Evolutionary conservation across 2,329 filamentous ascomycete species (phyloP).

Genomic region (Monilinia polystroma): DNA sequence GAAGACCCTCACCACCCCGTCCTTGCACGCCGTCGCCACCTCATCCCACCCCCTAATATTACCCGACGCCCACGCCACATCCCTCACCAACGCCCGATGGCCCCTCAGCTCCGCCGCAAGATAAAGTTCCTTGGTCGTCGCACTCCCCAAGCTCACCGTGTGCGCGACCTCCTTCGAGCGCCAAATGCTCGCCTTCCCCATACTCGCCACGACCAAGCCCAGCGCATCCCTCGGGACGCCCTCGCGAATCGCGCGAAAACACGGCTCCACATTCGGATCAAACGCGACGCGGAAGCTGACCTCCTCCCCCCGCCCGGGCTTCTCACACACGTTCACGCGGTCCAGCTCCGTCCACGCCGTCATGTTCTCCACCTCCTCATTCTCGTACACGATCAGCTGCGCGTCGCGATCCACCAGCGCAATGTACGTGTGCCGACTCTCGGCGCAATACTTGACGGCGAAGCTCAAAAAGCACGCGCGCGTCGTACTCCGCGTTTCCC

Average conservation of each 20-base stretch:
- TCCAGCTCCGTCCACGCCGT: slow-evolving; percentile 74
- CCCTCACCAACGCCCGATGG: slow-evolving; percentile 75
- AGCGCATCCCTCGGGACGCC: slow-evolving; percentile 79
- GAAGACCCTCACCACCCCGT: slow-evolving; percentile 87
- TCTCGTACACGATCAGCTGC: slow-evolving; percentile 76
- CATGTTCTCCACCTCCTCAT: slow-evolving; percentile 78
- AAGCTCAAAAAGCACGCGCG: slow-evolving; percentile 66
- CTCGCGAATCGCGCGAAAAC: slow-evolving; percentile 73
- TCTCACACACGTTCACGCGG: slow-evolving; percentile 69
- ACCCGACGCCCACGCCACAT: slow-evolving; percentile 89
- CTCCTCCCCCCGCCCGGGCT: slow-evolving; percentile 78
- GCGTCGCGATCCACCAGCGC: slow-evolving; percentile 83
- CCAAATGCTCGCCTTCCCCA: slow-evolving; percentile 81
- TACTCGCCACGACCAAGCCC: slow-evolving; percentile 79
- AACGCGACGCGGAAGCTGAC: slow-evolving; percentile 83
- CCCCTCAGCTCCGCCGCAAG: slow-evolving; percentile 73
- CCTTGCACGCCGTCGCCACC: slow-evolving; percentile 88
- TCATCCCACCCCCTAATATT: slow-evolving; percentile 88
- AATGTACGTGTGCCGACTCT: slow-evolving; percentile 77
- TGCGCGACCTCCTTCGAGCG: slow-evolving; percentile 62
- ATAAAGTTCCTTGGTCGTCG: slow-evolving; percentile 76
- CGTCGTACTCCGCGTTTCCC: slow-evolving; percentile 34
- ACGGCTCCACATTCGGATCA: slow-evolving; percentile 81
- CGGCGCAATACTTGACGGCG: slow-evolving; percentile 79
- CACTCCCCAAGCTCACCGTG: slow-evolving; percentile 52